These are phyloP conservation scores for Skeletonema grethae DNA, from an alignment of 108 stramenopile genomes.

Conservation along the genomic window DNA sequence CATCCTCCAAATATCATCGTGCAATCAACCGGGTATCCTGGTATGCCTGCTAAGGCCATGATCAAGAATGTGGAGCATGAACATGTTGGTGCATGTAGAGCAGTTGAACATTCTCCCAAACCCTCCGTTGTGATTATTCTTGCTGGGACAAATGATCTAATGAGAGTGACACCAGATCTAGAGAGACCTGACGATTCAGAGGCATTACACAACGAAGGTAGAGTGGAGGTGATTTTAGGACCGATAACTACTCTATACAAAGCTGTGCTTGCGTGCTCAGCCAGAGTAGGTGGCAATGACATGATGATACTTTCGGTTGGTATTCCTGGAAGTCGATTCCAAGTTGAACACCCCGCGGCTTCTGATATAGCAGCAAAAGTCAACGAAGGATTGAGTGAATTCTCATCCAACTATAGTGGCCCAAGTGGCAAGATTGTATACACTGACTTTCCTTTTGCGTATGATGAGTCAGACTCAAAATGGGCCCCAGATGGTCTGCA, in stretches of 20 bases:
- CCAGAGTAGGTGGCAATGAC: neutral
- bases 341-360: constrained; percentile 37
- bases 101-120: constrained; percentile 36
- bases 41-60: constrained; percentile 65
- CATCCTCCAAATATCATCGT: constrained; percentile 27
- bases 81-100: constrained; percentile 26
- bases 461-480: constrained; percentile 18
- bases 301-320: constrained; percentile 61
- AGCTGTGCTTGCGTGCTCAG: constrained; percentile 23
- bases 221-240: constrained; percentile 8
- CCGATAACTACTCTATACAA: constrained; percentile 42
- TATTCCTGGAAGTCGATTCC: constrained; percentile 70
- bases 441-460: constrained; percentile 60
- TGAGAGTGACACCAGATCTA: constrained; percentile 25
- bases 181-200: neutral
- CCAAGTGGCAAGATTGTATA: constrained; percentile 23
- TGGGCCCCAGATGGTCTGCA: constrained; percentile 69
- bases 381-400: constrained; percentile 48
- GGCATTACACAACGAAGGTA: neutral
- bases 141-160: constrained; percentile 77
- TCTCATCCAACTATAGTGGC: constrained; percentile 8
- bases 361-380: constrained; percentile 26
- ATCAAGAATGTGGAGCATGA: constrained; percentile 38
- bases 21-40: constrained; percentile 60
- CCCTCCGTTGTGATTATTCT: constrained; percentile 56